Base-by-base conservation (phyloP, 140 eudicot genomes). In the Anethum foeniculum region DNA sequence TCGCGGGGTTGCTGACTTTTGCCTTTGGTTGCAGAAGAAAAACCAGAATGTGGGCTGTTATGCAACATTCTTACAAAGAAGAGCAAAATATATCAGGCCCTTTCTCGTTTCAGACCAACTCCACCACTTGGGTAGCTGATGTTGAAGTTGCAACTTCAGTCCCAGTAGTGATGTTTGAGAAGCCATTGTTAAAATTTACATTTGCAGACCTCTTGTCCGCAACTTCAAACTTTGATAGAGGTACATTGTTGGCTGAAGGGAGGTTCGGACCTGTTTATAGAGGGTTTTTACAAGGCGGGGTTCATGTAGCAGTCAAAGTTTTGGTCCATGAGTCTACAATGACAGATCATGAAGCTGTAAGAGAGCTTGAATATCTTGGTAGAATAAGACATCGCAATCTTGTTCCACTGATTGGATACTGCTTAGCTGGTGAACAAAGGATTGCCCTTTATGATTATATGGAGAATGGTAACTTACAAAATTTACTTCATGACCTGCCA, bases 111-210 rank as follows among this genome's bases (percentile, higher is more conserved):
- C 88, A 91, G 81, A 89, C 97, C 0, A 94, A 93, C 83, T 93
- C 96, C 28, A 93, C 93, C 80, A 93, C 94, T 67, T 93, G 97
- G 97, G 93, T 89, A 2, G 96, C 98, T 47, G 98, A 93, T 83
- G 90, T 93, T 51, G 88, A 89, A 90, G 84, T 84, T 65, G 94
- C 98, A 36, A 86, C 90, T 43, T 85, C 89, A 23, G 98, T 91
- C 8, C 94, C 89, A 0, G 98, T 91, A 3, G 90, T 93, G 16
- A 93, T 93, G 80, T 93, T 93, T 65, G 96, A 93, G 83, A 93
- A 93, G 86, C 98, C 98, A 34, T 82, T 93, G 96, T 68, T 93
- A 83, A 91, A 91, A 60, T 91, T 89, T 84, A 93, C 96, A 28
- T 93, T 93, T 58, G 88, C 96, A 0, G 98, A 93, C 84, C 92